Conservation (phyloP, 805 yeast species). For the Phaffomyces thermotolerans region DNA sequence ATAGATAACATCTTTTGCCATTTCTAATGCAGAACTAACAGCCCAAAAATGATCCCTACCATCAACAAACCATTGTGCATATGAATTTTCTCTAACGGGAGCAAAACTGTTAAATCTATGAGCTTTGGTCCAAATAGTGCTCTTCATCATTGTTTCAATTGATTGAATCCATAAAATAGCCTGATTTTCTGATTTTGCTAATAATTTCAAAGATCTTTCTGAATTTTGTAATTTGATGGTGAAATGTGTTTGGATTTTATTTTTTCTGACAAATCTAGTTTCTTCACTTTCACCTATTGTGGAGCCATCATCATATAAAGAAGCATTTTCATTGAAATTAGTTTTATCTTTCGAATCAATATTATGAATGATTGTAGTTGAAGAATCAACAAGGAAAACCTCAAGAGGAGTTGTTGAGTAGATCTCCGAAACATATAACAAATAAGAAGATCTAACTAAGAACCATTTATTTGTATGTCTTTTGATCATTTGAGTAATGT, state of each 20-base stretch:
- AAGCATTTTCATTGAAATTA: constrained; percentile 33
- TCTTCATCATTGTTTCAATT: constrained; percentile 57
- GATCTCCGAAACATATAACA: constrained; percentile 80
- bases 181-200: constrained; percentile 59
- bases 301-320: constrained; percentile 26
- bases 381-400: constrained; percentile 79
- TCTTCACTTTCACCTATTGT: constrained; percentile 19
- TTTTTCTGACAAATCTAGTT: constrained; percentile 17
- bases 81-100: constrained; percentile 77
- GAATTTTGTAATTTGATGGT: constrained; percentile 58
- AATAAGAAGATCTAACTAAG: constrained; percentile 73
- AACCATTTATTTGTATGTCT: constrained; percentile 94
- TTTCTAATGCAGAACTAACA: constrained; percentile 79
- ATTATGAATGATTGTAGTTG: constrained; percentile 47
- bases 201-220: constrained; percentile 70
- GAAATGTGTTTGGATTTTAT: constrained; percentile 44
- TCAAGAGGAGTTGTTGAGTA: constrained; percentile 85
- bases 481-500: constrained; percentile 77
- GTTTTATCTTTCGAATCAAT: constrained; percentile 31
- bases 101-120: constrained; percentile 89
- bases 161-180: constrained; percentile 72
- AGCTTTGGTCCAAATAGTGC: constrained; percentile 62
- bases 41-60: constrained; percentile 97
- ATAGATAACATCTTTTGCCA: constrained; percentile 89
- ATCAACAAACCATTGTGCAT: constrained; percentile 96